These are phyloP conservation scores for Protomyces inouyei DNA, from an alignment of 1,139 yeast species.

Conservation along the genomic window DNA sequence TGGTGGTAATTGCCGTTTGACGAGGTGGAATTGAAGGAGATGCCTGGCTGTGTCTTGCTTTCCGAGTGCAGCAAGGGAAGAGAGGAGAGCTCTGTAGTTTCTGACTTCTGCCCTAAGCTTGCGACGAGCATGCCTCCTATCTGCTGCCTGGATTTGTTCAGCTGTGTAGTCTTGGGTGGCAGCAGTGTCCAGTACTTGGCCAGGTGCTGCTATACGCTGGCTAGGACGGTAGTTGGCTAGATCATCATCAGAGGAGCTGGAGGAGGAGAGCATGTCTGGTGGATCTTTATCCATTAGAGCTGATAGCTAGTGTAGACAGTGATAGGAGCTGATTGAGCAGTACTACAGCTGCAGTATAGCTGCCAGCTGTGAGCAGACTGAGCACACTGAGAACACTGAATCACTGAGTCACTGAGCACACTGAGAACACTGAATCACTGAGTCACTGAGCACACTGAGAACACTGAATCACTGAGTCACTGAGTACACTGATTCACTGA, in stretches of 20 bases:
- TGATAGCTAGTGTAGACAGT: too few relatives aligned
- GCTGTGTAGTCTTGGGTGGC: background rate
- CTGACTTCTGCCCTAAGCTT: background rate
- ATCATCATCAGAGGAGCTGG: background rate
- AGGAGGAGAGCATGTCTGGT: background rate
- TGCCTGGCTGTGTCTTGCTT: background rate
- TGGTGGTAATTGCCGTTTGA: background rate
- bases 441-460: too few relatives aligned
- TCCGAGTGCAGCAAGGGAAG: background rate
- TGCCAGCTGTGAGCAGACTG: too few relatives aligned
- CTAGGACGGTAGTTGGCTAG: background rate
- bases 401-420: too few relatives aligned
- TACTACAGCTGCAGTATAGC: too few relatives aligned
- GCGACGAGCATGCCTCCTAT: too few relatives aligned
- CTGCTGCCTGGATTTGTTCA: background rate
- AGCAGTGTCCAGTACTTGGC: background rate
- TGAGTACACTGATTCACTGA: too few relatives aligned
- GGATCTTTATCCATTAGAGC: background rate
- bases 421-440: too few relatives aligned
- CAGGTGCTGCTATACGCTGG: background rate
- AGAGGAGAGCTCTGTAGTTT: background rate
- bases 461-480: too few relatives aligned
- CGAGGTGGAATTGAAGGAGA: background rate
- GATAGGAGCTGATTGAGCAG: too few relatives aligned
- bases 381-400: too few relatives aligned